A percentile compares a stretch with the other conserved stretches of the same genome.
Evolutionary conservation across 257 asterid species (phyloP).

Genomic region (Verbascum thapsus): DNA sequence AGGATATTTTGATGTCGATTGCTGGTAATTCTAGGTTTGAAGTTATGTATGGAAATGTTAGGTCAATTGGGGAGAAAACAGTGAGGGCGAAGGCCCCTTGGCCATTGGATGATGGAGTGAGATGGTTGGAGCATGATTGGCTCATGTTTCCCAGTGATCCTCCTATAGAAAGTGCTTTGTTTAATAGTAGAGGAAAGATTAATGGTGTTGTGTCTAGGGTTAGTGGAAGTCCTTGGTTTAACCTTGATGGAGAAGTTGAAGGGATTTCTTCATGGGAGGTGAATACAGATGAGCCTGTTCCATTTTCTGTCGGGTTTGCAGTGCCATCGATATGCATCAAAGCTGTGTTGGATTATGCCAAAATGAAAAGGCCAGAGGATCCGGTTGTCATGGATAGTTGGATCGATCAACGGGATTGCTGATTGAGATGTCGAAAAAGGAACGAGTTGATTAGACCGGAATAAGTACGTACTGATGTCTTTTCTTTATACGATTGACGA

Average conservation of each 20-base stretch:
- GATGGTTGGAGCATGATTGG: slow-evolving; percentile 11
- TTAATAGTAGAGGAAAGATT: not conserved
- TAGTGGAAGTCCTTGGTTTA: slow-evolving; percentile 1
- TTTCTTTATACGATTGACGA: too few species aligned
- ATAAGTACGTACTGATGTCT: too few species aligned
- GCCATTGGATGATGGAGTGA: slow-evolving; percentile 15
- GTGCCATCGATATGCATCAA: not conserved
- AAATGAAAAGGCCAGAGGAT: slow-evolving; percentile 9
- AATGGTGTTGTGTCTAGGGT: not conserved
- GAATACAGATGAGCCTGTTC: not conserved
- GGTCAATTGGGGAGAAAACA: not conserved
- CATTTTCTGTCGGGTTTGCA: not conserved
- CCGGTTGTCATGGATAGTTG: slow-evolving; percentile 18
- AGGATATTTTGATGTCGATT: slow-evolving; percentile 1
- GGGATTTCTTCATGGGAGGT: slow-evolving; percentile 7
- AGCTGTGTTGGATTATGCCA: slow-evolving; percentile 4
- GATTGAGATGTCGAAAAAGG: not conserved
- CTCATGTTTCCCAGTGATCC: not conserved
- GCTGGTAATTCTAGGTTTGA: not conserved
- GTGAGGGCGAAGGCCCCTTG: not conserved
- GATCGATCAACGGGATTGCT: not conserved
- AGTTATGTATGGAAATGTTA: not conserved
- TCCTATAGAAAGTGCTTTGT: not conserved
- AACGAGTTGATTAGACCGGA: not conserved
- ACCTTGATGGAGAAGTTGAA: not conserved